Evolutionary conservation across 2,329 filamentous ascomycete genomes (phyloP), one percentile per base, ranked within the genome.

Genomic region (Claviceps sp.): DNA sequence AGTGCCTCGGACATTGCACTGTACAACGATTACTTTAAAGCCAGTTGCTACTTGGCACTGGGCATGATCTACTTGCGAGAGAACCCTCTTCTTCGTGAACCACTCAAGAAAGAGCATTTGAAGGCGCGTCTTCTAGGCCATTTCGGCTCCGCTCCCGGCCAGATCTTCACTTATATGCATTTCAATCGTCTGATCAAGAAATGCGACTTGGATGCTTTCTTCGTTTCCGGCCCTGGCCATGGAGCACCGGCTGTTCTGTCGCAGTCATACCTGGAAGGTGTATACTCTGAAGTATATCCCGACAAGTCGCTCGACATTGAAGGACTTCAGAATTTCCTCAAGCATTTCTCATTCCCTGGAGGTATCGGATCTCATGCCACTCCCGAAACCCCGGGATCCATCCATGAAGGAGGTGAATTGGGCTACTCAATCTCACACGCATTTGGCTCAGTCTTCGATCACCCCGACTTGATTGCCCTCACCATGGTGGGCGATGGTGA

Each of bases 141-240:
- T 64, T 90, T 87, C 74, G 86, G 86, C 51, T 87, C 84, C 2
- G 85, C 86, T 48, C 82, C 86, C n/a, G 86, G 85, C 14, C 86
- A 89, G 66, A 82, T 84, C 54, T 89, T 90, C 68, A 86, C 84
- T 38, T 89, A 82, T 66, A 86, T 89, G 71, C 85, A 89, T 69
- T 85, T 88, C 74, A 89, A 89, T 67, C 82, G 85, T 38, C 70
- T 89, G 54, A 88, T 89, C 73, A 88, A 85, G 67, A 89, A 89
- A 68, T 85, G 88, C 61, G 78, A 87, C 57, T 70, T 89, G 48
- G 76, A 90, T 61, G 75, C 79, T 34, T 74, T 87, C 58, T 89
- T 87, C 64, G 73, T 90, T 53, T 87, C 84, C 2, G 86, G 86
- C 5, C 86, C 86, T 0, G 86, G 86, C 42, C 86, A 90, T 59